Percentiles rank a stretch among this genome's conserved stretches.
These are phyloP conservation scores for Fonsecaea monophora DNA, from an alignment of 2,329 filamentous ascomycete species.

Conservation along the genomic window DNA sequence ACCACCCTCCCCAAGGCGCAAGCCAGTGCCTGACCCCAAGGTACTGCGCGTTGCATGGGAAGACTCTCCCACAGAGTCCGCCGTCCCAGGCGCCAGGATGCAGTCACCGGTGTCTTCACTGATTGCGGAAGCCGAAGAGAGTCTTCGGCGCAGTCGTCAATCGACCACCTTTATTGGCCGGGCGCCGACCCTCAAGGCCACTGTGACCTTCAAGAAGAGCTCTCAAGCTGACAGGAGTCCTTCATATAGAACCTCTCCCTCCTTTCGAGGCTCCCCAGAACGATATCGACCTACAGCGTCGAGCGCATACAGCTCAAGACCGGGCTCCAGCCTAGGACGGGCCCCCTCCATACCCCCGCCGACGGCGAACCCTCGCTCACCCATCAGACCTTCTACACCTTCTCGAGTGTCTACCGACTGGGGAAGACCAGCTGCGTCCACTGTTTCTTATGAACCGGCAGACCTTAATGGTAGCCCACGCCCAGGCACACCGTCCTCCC, in stretches of 20 bases:
- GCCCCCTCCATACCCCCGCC: conserved; percentile 52
- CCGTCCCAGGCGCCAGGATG: conserved; percentile 27
- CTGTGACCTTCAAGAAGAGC: conserved; percentile 39
- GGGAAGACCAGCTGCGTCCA: conserved; percentile 72
- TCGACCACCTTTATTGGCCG: conserved; percentile 31
- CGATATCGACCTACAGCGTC: conserved; percentile 45
- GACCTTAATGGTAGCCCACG: conserved; percentile 89
- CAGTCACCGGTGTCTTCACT: conserved; percentile 37
- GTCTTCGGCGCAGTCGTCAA: conserved; percentile 30
- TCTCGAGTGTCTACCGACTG: conserved; percentile 63
- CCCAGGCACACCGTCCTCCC: conserved; percentile 86
- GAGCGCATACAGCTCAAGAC: conserved; percentile 47
- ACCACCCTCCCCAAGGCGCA: conserved; percentile 34
- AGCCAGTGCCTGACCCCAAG: conserved; percentile 31
- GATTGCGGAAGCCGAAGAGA: conserved; percentile 33
- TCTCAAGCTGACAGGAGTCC: conserved; percentile 41
- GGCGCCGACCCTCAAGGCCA: conserved; percentile 39
- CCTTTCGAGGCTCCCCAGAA: conserved; percentile 42
- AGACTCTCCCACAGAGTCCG: conserved; percentile 26
- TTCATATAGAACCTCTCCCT: conserved; percentile 36
- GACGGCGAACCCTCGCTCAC: conserved; percentile 51
- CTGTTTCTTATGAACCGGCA: conserved; percentile 78
- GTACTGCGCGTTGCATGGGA: conserved; percentile 35
- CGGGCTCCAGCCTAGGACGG: conserved; percentile 52
- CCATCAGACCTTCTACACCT: conserved; percentile 62